These are phyloP conservation scores for Kwoniella sp. DNA, from an alignment of 768 basidiomycete genomes.

Conservation along the genomic window DNA sequence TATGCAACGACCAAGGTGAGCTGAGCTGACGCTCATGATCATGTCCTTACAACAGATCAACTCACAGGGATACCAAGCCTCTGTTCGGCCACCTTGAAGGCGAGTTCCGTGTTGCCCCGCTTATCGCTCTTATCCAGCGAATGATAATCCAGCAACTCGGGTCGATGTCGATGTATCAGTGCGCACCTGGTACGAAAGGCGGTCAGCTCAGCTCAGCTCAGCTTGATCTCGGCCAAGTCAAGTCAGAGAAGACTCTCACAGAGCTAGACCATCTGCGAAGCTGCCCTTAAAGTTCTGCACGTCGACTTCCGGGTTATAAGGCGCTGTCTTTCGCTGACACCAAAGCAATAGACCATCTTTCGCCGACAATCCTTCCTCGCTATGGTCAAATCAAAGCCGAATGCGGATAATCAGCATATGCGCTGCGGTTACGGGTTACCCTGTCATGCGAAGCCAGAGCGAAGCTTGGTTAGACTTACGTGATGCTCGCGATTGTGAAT, in stretches of 20 bases:
- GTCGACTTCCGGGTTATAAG: conserved; percentile 80
- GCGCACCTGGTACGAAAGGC: conserved; percentile 72
- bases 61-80: conserved; percentile 87
- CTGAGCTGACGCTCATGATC: not conserved
- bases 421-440: too few species aligned
- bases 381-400: conserved; percentile 52
- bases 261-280: conserved; percentile 92
- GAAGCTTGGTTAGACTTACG: conserved; percentile 63
- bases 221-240: not conserved
- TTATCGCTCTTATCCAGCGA: conserved; percentile 80
- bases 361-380: conserved; percentile 97
- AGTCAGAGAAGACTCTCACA: conserved; percentile 64
- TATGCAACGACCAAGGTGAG: conserved; percentile 52
- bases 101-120: conserved; percentile 79
- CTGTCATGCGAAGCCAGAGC: not conserved
- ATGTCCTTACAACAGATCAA: conserved; percentile 19
- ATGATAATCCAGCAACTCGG: conserved; percentile 89
- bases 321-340: conserved; percentile 94
- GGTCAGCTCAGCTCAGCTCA: not conserved
- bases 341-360: conserved; percentile 96
- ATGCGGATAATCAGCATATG: not conserved
- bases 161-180: conserved; percentile 94
- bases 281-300: conserved; percentile 90
- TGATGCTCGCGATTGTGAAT: conserved; percentile 98
- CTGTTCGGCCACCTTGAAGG: conserved; percentile 84